Percentiles rank a stretch among this genome's conserved stretches.
phyloP scores from a whole-genome alignment of 306 rosid species.

The Carpinus fangiana region DNA sequence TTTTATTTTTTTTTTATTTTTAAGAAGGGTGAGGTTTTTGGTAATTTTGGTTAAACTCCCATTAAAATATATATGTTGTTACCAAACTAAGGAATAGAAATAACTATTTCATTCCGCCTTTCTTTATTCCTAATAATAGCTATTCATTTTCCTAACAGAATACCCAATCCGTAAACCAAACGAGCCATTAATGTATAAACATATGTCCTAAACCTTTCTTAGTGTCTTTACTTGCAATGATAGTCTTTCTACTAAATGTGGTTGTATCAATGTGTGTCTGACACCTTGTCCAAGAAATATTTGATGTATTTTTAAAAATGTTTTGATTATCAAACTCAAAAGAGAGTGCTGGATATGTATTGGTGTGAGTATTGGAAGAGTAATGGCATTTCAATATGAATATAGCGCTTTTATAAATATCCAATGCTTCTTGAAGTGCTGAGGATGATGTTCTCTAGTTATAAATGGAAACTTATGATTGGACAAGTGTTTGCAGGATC shows the following conservation, averaged over 20 bases:
- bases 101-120: too few species aligned
- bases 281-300: background rate
- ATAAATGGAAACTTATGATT: constrained; percentile 18
- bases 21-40: too few species aligned
- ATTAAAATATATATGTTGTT: too few species aligned
- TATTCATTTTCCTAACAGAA: too few species aligned
- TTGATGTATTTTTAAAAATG: background rate
- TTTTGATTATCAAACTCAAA: background rate
- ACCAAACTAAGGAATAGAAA: too few species aligned
- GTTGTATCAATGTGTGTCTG: background rate
- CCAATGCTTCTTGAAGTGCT: background rate
- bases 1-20: too few species aligned
- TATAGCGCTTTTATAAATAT: background rate
- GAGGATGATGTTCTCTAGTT: constrained; percentile 15
- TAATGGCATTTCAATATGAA: background rate
- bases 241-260: background rate
- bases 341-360: background rate
- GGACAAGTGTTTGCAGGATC: constrained; percentile 33
- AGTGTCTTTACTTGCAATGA: background rate
- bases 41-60: too few species aligned
- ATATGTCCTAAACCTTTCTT: background rate
- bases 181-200: background rate
- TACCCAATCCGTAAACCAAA: too few species aligned
- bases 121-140: too few species aligned
- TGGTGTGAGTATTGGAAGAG: background rate